Conservation (phyloP, 2,329 filamentous ascomycete genomes). For the Paraconiothyrium brasiliense region DNA sequence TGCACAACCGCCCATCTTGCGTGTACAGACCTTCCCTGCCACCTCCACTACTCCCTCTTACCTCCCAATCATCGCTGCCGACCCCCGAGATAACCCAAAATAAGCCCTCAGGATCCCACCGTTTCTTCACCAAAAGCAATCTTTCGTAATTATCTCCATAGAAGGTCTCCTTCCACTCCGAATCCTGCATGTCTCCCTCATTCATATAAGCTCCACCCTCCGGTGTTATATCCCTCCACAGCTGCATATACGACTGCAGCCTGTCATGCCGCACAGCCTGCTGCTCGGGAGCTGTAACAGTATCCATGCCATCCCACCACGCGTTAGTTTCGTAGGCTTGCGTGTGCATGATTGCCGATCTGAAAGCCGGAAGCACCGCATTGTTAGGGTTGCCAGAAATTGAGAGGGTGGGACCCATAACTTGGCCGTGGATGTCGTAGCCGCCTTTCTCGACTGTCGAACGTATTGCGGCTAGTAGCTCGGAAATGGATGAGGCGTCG, state of each 20-base stretch:
- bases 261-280: slow-evolving; percentile 21
- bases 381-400: slow-evolving; percentile 27
- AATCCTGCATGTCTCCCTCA: slow-evolving; percentile 41
- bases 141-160: slow-evolving; percentile 37
- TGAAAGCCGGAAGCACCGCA: slow-evolving; percentile 35
- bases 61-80: slow-evolving; percentile 38
- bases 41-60: slow-evolving; percentile 27
- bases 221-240: slow-evolving; percentile 34
- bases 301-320: slow-evolving; percentile 30
- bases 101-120: slow-evolving; percentile 35
- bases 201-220: slow-evolving; percentile 38
- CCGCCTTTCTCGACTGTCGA: slow-evolving; percentile 30
- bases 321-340: slow-evolving; percentile 30
- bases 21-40: slow-evolving; percentile 27
- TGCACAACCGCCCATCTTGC: slow-evolving; percentile 40
- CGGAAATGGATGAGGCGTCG: slow-evolving; percentile 14
- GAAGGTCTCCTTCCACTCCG: slow-evolving; percentile 34
- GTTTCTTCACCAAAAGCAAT: slow-evolving; percentile 32
- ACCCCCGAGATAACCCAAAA: slow-evolving; percentile 38
- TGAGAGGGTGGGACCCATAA: slow-evolving; percentile 26
- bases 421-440: slow-evolving; percentile 39
- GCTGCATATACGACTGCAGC: slow-evolving; percentile 34
- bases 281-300: slow-evolving; percentile 4
- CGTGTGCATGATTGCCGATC: slow-evolving; percentile 34
- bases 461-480: slow-evolving; percentile 27